A percentile compares a stretch with the other conserved stretches of the same genome.
These are phyloP conservation scores for Mycena citricolor DNA, from an alignment of 1,284 basidiomycete species.

Conservation along the genomic window DNA sequence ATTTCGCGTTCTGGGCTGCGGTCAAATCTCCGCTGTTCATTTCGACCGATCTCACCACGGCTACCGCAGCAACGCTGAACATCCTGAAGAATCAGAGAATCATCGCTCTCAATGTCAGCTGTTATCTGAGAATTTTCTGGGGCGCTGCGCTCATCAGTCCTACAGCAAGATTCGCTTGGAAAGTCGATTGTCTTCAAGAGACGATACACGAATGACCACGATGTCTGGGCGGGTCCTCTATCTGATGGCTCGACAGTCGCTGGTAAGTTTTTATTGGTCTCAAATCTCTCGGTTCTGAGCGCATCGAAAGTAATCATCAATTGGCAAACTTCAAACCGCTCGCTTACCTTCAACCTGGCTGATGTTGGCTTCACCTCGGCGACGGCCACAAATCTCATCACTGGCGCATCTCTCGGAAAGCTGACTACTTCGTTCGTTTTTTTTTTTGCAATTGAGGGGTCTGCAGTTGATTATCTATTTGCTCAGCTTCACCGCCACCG, in stretches of 20 bases:
- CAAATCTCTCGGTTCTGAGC: too few species aligned
- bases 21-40: slow-evolving; percentile 47
- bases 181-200: slow-evolving; percentile 46
- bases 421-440: slow-evolving; percentile 37
- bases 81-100: slow-evolving; percentile 43
- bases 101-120: slow-evolving; percentile 43
- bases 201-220: slow-evolving; percentile 48
- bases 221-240: slow-evolving; percentile 50
- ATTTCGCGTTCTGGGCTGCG: slow-evolving; percentile 52
- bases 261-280: slow-evolving; percentile 31
- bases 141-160: slow-evolving; percentile 2
- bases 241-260: slow-evolving; percentile 50
- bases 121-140: background rate
- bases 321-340: slow-evolving; percentile 38
- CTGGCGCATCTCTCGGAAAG: slow-evolving; percentile 38
- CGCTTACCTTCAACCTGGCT: slow-evolving; percentile 41
- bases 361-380: slow-evolving; percentile 43
- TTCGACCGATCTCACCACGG: slow-evolving; percentile 41
- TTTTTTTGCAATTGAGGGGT: slow-evolving; percentile 11
- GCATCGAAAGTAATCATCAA: slow-evolving; percentile 43
- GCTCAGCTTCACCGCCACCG: slow-evolving; percentile 37
- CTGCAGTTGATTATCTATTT: background rate
- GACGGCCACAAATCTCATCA: slow-evolving; percentile 40
- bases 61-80: slow-evolving; percentile 33
- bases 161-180: slow-evolving; percentile 49